Evolutionary conservation across 768 basidiomycete species (phyloP).

Genomic region (Podaxis sp.): DNA sequence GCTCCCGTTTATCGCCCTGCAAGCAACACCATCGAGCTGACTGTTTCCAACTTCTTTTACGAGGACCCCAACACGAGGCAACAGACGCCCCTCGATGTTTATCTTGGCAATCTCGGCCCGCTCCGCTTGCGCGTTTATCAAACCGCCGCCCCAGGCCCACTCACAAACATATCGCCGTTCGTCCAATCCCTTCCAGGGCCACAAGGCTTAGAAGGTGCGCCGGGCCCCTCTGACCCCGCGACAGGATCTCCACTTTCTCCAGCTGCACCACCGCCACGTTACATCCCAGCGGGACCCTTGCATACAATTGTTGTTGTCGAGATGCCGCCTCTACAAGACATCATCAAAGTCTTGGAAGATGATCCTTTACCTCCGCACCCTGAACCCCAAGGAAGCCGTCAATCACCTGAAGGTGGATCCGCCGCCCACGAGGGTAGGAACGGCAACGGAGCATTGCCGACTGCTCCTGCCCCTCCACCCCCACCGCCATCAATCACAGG

Average conservation of each 20-base stretch:
- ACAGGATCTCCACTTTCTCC: conserved; percentile 28
- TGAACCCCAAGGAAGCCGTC: conserved; percentile 36
- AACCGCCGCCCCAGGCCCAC: conserved; percentile 63
- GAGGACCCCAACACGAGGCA: conserved; percentile 62
- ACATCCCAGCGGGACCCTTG: conserved; percentile 48
- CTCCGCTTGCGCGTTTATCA: conserved; percentile 77
- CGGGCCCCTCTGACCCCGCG: conserved; percentile 27
- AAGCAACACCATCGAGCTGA: conserved; percentile 76
- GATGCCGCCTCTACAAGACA: conserved; percentile 73
- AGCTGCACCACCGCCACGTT: conserved; percentile 41
- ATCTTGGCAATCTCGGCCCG: conserved; percentile 88
- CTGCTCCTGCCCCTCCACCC: conserved; percentile 22
- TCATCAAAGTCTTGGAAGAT: conserved; percentile 77
- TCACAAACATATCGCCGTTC: conserved; percentile 62
- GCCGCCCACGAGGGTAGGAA: conserved; percentile 27
- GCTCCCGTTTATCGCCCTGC: conserved; percentile 71
- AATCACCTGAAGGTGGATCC: conserved; percentile 28
- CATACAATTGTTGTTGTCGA: conserved; percentile 87
- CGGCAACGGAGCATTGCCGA: conserved; percentile 18
- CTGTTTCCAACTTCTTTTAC: conserved; percentile 87
- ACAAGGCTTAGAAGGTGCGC: conserved; percentile 27
- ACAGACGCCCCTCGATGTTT: conserved; percentile 79
- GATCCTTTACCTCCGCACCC: conserved; percentile 47
- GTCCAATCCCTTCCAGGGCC: conserved; percentile 46
- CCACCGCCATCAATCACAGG: conserved; percentile 58